phyloP scores from a whole-genome alignment of 2,329 filamentous ascomycete genomes.

The Penicillium sumatraense region DNA sequence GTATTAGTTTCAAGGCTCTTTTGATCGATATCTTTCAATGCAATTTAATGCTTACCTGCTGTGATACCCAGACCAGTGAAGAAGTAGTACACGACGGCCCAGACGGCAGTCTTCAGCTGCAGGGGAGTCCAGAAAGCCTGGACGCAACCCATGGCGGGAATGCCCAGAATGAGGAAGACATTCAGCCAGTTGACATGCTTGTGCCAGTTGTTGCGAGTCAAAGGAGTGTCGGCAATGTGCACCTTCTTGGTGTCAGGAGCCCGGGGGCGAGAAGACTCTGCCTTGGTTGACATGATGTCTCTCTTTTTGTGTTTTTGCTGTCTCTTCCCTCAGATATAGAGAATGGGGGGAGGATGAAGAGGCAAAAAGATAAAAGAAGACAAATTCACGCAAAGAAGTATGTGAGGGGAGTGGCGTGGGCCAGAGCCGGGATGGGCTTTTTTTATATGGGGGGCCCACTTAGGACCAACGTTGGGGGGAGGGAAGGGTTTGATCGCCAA shows the following conservation, averaged over 20 bases:
- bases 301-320: background rate
- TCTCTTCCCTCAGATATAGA: constrained; percentile 6
- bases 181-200: constrained; percentile 76
- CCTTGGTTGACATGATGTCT: constrained; percentile 42
- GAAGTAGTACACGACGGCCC: constrained; percentile 79
- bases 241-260: constrained; percentile 66
- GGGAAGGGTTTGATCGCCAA: constrained; percentile 27
- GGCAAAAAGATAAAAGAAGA: background rate
- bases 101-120: constrained; percentile 71
- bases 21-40: background rate
- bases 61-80: constrained; percentile 81
- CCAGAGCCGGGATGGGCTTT: constrained; percentile 16
- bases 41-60: constrained; percentile 61
- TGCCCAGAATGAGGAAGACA: constrained; percentile 75
- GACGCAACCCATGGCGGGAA: constrained; percentile 75
- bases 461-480: constrained; percentile 31
- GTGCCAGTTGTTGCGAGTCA: constrained; percentile 78
- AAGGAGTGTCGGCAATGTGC: constrained; percentile 82
- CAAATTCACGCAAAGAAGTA: background rate
- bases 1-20: constrained; percentile 1
- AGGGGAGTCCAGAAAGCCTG: constrained; percentile 79
- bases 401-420: constrained; percentile 5
- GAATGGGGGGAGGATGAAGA: constrained; percentile 13
- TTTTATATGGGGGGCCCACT: constrained; percentile 32
- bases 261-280: constrained; percentile 38